These are phyloP conservation scores for Paecilomyces niveus DNA, from an alignment of 2,329 filamentous ascomycete species.

Conservation along the genomic window DNA sequence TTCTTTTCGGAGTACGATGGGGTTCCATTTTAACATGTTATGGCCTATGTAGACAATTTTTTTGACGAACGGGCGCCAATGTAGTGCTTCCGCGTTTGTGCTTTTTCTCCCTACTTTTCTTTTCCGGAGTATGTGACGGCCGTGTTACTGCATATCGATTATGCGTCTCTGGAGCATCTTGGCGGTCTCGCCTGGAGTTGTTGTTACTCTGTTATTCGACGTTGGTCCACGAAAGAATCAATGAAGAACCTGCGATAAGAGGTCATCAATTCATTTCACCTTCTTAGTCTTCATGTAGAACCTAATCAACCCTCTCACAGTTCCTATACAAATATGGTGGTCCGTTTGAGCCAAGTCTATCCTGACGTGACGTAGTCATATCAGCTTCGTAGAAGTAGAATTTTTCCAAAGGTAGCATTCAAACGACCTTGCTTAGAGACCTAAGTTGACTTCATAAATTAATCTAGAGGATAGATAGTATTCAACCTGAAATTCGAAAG, in stretches of 20 bases:
- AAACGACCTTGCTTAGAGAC: neutral
- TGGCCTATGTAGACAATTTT: neutral
- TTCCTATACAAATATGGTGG: neutral
- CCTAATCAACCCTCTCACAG: neutral
- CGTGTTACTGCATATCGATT: neutral
- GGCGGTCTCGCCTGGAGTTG: neutral
- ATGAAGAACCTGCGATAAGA: neutral
- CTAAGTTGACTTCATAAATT: too few species aligned
- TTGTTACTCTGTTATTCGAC: neutral
- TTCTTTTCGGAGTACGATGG: neutral
- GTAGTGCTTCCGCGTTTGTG: neutral
- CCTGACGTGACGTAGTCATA: neutral
- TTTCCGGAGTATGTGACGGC: neutral
- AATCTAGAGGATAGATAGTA: too few species aligned
- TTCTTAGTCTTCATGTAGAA: neutral
- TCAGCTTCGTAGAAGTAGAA: too few species aligned
- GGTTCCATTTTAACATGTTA: neutral
- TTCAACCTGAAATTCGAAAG: too few species aligned
- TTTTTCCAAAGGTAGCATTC: neutral
- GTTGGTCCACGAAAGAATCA: neutral
- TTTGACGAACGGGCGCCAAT: neutral
- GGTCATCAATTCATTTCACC: neutral
- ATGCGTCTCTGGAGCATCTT: neutral
- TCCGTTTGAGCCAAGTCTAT: neutral
- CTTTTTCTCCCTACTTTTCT: neutral